Evolutionary conservation across 106 monocot genomes (phyloP).

Genomic region (Allium sativum): DNA sequence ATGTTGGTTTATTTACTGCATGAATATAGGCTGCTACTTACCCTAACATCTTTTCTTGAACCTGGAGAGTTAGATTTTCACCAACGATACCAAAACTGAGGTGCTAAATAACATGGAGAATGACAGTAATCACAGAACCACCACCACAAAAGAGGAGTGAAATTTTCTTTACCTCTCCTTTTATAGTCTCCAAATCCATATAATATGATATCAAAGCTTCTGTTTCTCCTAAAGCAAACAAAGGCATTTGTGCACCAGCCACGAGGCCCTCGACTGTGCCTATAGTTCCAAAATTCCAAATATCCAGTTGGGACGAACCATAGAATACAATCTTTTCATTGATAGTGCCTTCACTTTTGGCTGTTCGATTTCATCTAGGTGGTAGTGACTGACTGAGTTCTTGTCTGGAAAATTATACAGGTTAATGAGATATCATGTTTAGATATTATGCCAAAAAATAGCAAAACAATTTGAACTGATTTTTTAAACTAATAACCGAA

Average conservation of each 20-base stretch:
- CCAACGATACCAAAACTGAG: constrained; percentile 95
- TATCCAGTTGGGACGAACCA: constrained; percentile 77
- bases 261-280: constrained; percentile 62
- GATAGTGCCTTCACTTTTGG: constrained; percentile 46
- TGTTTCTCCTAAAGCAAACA: constrained; percentile 91
- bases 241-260: constrained; percentile 83
- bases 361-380: constrained; percentile 23
- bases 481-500: no score
- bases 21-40: constrained; percentile 2
- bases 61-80: constrained; percentile 84
- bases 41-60: constrained; percentile 83
- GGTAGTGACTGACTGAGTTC: constrained; percentile 43
- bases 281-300: constrained; percentile 63
- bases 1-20: no score
- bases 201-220: constrained; percentile 95
- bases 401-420: constrained; percentile 28
- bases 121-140: constrained; percentile 59
- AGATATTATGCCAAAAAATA: no score
- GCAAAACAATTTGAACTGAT: no score
- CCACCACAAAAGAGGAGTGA: constrained; percentile 73
- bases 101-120: constrained; percentile 64
- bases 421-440: no score
- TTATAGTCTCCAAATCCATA: constrained; percentile 83
- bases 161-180: constrained; percentile 76
- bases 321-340: constrained; percentile 60